A percentile compares a stretch with the other conserved stretches of the same genome.
phyloP scores from a whole-genome alignment of 1,139 yeast species.

The Saccharomyces pastorianus region DNA sequence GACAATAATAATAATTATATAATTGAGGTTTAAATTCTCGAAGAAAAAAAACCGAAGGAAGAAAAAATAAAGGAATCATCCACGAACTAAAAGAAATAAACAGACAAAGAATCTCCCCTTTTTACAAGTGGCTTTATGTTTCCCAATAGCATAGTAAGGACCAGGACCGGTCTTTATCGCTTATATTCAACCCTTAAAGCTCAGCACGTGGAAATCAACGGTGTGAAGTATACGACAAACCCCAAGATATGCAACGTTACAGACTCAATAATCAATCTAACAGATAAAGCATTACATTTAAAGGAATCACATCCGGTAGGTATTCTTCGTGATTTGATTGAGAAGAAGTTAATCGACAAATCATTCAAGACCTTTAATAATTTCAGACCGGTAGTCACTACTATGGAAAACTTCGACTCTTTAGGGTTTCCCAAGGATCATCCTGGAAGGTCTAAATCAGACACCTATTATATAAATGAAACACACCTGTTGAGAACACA shows the following conservation, averaged over 20 bases:
- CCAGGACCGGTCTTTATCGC: not conserved
- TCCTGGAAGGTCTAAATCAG: constrained; percentile 88
- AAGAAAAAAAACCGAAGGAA: not conserved
- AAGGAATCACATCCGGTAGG: constrained; percentile 82
- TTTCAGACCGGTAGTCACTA: constrained; percentile 77
- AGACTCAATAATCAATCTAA: constrained; percentile 57
- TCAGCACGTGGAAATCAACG: constrained; percentile 34
- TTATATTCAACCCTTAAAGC: not conserved
- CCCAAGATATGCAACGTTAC: constrained; percentile 78
- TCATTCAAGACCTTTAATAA: constrained; percentile 59
- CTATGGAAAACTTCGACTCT: constrained; percentile 78
- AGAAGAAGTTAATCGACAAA: constrained; percentile 63
- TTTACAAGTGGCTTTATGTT: not conserved
- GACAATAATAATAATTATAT: not conserved
- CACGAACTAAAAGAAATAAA: not conserved
- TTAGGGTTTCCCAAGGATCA: constrained; percentile 87
- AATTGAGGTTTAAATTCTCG: not conserved
- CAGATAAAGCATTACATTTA: constrained; percentile 67
- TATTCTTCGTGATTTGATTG: constrained; percentile 67
- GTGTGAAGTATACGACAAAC: constrained; percentile 51
- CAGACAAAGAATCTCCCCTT: too few relatives aligned
- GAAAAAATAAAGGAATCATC: not conserved
- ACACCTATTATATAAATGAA: constrained; percentile 81
- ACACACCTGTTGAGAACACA: constrained; percentile 75
- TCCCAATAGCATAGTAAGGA: not conserved